A percentile compares a stretch with the other conserved stretches of the same genome.
Conservation (phyloP, 169 alveolate species). For the Cryptosporidium parvum region DNA sequence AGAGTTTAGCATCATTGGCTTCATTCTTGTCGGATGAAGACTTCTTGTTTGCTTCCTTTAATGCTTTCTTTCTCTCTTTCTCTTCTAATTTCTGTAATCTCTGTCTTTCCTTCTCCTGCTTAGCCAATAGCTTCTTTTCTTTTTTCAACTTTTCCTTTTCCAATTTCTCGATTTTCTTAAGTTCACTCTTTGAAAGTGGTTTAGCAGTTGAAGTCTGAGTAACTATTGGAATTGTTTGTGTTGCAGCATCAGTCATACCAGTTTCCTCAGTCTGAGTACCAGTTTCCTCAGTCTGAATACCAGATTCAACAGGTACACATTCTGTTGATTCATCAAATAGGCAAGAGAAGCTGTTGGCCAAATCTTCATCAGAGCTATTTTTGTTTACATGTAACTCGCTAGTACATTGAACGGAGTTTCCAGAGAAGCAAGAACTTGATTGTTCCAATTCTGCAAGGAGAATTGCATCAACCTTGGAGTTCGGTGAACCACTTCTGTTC, state of each 20-base stretch:
- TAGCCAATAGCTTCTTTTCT: not conserved
- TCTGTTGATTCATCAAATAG: not conserved
- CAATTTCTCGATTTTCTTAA: not conserved
- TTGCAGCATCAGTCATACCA: not conserved
- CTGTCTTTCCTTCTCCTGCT: not conserved
- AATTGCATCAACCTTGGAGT: not conserved
- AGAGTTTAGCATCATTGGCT: not conserved
- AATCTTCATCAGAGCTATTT: not conserved
- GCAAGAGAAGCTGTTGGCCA: not conserved
- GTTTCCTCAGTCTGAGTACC: not conserved
- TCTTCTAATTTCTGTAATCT: not conserved
- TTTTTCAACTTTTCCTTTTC: not conserved
- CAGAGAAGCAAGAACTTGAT: not conserved
- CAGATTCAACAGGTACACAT: not conserved
- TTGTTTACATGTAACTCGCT: not conserved
- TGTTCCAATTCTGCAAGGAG: not conserved
- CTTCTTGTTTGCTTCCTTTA: not conserved
- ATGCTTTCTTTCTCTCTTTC: not conserved
- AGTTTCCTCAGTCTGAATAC: not conserved
- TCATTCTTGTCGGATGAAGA: not conserved
- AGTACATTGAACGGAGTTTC: not conserved
- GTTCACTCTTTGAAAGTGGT: not conserved
- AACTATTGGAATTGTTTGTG: not conserved
- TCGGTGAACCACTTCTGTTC: not conserved
- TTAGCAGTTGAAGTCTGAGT: not conserved